Evolutionary conservation across 352 stramenopile species (phyloP).

Genomic region (Globisporangium abappressorium): DNA sequence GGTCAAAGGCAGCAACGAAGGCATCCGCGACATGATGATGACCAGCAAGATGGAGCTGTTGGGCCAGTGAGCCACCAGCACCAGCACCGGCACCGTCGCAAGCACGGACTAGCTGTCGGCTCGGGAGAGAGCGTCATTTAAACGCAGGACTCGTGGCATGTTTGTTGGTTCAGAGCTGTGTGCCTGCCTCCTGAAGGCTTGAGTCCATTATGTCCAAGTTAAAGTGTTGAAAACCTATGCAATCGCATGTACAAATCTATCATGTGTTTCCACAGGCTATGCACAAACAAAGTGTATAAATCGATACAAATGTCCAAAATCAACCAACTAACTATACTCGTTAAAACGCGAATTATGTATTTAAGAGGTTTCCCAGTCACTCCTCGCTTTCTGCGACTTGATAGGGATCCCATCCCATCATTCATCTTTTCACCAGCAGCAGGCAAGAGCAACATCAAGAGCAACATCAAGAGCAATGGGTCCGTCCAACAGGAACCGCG

Average conservation of each 20-base stretch:
- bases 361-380: not conserved
- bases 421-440: not conserved
- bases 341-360: not conserved
- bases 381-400: not conserved
- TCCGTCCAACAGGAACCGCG: slow-evolving; percentile 10
- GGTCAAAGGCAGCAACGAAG: not conserved
- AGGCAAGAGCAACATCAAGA: not conserved
- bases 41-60: not conserved
- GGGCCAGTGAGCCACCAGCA: not conserved
- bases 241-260: not conserved
- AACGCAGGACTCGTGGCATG: not conserved
- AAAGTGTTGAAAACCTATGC: slow-evolving; percentile 1
- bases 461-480: slow-evolving; percentile 4
- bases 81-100: not conserved
- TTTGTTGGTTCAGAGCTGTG: not conserved
- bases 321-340: not conserved
- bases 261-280: not conserved
- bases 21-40: not conserved
- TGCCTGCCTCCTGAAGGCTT: not conserved
- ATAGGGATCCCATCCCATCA: slow-evolving; percentile 2
- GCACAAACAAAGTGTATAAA: not conserved
- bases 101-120: not conserved
- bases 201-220: slow-evolving; percentile 9
- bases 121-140: not conserved
- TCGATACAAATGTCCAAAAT: not conserved